Base-by-base conservation (phyloP, 2,329 filamentous ascomycete genomes). In the Cytospora piceicola region DNA sequence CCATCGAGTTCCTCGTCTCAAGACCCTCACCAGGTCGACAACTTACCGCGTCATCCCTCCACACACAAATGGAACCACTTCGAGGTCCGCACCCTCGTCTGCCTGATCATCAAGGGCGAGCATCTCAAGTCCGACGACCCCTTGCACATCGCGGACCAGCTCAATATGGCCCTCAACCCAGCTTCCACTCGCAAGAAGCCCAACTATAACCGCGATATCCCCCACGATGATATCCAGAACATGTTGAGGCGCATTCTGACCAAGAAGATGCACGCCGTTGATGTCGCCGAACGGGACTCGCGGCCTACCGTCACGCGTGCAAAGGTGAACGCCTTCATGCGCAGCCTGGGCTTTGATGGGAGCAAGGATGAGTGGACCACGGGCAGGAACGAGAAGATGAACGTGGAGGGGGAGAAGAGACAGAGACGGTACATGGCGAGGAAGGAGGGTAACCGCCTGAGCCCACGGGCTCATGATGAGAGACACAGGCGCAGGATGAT, bases 101-200 rank as follows among this genome's bases (percentile, higher is more conserved):
- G 65, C 62, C 58, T 67, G 27, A 56, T 67, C 62, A 65, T 67
- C 58, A 67, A 65, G 30, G 53, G 62, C 36, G 62, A 65, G 53
- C 65, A 67, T 52, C 51, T 15, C 20, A 14, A 12, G 12, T 42
- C 54, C 27, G 39, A 46, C 4, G 65, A 61, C 9, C 58, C 62
- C 14, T 51, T 65, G 27, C 34, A 67, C 58, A 57, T 67, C 12
- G 55, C 65, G 22, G 58, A 57, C 34, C 61, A 58, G 54, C 65
- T 67, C 54, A 67, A 67, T 46, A 60, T 30, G 8, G 62, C 62
- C n/a, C 62, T 67, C n/a, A 67, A 67, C 58, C 65, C 65, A 15
- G 58, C 24, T n/a, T 39, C 42, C 5, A n/a, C 61, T 4, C 30
- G 32, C 52, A 54, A 9, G 1, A 32, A 58, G 20, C 34, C 57